Evolutionary conservation across 768 basidiomycete species (phyloP).

Genomic region (Suillus luteus): DNA sequence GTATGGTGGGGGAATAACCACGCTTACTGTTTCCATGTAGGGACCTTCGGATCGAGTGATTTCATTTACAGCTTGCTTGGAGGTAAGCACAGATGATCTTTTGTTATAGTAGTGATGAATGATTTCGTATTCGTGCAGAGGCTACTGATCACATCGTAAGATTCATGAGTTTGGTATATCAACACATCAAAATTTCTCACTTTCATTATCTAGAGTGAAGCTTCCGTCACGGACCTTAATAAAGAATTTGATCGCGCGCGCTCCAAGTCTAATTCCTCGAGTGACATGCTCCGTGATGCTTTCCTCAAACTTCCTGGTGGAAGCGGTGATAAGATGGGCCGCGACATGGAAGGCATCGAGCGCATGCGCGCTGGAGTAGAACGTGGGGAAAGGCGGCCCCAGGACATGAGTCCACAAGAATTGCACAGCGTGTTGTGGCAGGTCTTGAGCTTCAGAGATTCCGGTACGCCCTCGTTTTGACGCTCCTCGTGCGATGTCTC

Average conservation of each 20-base stretch:
- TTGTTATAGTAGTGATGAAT: not conserved
- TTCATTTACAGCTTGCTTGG: constrained; percentile 78
- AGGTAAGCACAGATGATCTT: constrained; percentile 42
- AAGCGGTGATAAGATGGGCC: constrained; percentile 58
- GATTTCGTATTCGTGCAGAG: constrained; percentile 38
- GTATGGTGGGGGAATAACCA: not conserved
- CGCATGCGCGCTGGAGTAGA: constrained; percentile 61
- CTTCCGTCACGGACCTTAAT: constrained; percentile 87
- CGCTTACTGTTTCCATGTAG: constrained; percentile 28
- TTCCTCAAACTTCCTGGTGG: constrained; percentile 66
- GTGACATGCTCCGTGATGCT: constrained; percentile 58
- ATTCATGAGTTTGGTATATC: not conserved
- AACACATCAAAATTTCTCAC: constrained; percentile 3
- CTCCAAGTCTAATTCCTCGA: constrained; percentile 43
- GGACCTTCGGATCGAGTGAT: constrained; percentile 78
- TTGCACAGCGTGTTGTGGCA: constrained; percentile 83
- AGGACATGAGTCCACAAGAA: constrained; percentile 88
- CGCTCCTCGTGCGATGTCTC: not conserved
- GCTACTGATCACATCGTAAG: constrained; percentile 64
- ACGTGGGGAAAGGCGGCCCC: constrained; percentile 68
- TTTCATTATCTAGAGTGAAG: constrained; percentile 39
- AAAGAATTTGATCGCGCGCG: constrained; percentile 73
- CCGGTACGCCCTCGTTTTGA: constrained; percentile 43
- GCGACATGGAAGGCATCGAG: constrained; percentile 76
- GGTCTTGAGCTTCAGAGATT: constrained; percentile 83